These are phyloP conservation scores for Xylariomycetidae sp. DNA, from an alignment of 2,329 filamentous ascomycete genomes.

Conservation along the genomic window DNA sequence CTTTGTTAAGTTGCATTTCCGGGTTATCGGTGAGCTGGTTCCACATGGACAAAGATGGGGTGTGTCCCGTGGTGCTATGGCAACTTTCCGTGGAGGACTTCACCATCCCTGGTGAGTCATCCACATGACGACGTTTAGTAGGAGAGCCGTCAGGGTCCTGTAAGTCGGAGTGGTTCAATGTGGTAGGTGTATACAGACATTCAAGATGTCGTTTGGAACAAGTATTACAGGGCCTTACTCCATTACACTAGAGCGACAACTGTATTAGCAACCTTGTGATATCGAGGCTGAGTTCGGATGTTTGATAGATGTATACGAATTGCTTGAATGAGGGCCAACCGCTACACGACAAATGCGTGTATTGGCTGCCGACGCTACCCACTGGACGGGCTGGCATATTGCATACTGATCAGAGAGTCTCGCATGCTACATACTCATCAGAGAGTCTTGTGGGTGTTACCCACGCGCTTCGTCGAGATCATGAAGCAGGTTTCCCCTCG, in stretches of 20 bases:
- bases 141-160: slow-evolving; percentile 30
- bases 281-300: no score
- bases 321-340: no score
- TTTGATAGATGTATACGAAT: no score
- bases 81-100: slow-evolving; percentile 22
- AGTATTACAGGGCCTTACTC: slow-evolving; percentile 51
- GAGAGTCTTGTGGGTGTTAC: no score
- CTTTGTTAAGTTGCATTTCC: slow-evolving; percentile 12
- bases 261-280: slow-evolving; percentile 15
- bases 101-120: slow-evolving; percentile 19
- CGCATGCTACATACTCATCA: no score
- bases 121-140: slow-evolving; percentile 32
- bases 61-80: slow-evolving; percentile 21
- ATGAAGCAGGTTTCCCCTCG: no score
- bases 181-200: slow-evolving; percentile 39
- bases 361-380: no score
- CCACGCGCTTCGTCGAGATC: no score
- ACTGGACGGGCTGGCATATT: no score
- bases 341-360: not conserved
- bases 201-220: slow-evolving; percentile 48
- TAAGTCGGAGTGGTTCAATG: slow-evolving; percentile 21
- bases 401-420: no score
- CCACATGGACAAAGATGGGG: slow-evolving; percentile 20
- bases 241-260: slow-evolving; percentile 48
- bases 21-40: slow-evolving; percentile 14